Conservation (phyloP, 2,329 filamentous ascomycete species). For the Alternaria arborescens region DNA sequence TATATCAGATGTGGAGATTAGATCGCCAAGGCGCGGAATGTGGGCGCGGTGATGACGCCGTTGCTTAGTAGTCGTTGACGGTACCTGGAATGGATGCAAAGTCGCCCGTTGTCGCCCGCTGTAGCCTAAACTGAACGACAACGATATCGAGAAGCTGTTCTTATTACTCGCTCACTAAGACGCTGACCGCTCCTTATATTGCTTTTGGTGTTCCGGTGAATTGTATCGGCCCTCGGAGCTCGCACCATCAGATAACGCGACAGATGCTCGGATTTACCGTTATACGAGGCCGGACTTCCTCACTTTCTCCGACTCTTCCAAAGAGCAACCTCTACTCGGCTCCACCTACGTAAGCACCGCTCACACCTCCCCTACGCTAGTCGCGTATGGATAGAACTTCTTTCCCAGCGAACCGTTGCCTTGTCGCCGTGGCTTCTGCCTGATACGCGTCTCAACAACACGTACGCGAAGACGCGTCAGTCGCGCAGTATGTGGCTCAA, state of each 20-base stretch:
- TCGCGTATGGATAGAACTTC: background rate
- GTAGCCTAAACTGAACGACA: background rate
- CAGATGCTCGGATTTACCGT: background rate
- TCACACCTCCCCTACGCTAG: background rate
- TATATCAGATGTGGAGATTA: constrained; percentile 50
- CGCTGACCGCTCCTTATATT: constrained; percentile 8
- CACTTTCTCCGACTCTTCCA: constrained; percentile 5
- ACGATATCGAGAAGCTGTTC: background rate
- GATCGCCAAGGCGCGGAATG: constrained; percentile 48
- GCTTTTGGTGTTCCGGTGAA: constrained; percentile 5
- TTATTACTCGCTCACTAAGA: background rate
- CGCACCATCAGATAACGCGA: background rate
- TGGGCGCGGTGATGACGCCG: constrained; percentile 29
- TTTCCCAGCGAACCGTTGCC: background rate
- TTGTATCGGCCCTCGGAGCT: constrained; percentile 4
- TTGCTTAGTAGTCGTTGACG: constrained; percentile 8
- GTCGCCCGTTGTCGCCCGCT: background rate
- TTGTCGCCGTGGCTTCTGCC: background rate
- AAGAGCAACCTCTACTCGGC: background rate
- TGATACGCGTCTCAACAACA: background rate
- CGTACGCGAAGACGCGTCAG: background rate
- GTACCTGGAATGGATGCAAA: constrained; percentile 5
- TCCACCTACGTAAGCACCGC: background rate
- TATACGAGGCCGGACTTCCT: constrained; percentile 1
- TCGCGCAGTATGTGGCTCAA: constrained; percentile 50